Evolutionary conservation across 352 stramenopile genomes (phyloP).

Genomic region (Globisporangium polare): DNA sequence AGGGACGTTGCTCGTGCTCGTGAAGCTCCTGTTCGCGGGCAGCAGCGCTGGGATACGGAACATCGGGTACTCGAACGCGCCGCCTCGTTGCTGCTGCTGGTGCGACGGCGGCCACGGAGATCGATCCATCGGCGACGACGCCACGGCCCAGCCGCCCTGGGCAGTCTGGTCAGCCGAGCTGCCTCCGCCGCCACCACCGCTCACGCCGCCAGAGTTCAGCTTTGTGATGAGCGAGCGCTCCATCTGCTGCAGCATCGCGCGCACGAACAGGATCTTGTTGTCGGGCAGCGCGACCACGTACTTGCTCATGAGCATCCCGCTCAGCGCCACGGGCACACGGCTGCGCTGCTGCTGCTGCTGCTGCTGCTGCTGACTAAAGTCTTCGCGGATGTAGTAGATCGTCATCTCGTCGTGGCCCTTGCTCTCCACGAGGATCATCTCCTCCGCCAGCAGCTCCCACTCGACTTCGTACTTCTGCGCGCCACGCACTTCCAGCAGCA

Average conservation of each 20-base stretch:
- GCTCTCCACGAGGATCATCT: constrained; percentile 79
- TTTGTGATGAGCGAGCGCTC: constrained; percentile 71
- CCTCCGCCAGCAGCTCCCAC: constrained; percentile 77
- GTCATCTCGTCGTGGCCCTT: constrained; percentile 23
- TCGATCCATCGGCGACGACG: constrained; percentile 42
- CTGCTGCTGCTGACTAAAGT: constrained; percentile 31
- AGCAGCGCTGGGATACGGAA: constrained; percentile 49
- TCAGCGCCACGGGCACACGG: constrained; percentile 12
- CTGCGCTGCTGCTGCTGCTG: constrained; percentile 5
- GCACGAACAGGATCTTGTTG: constrained; percentile 75
- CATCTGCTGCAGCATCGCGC: constrained; percentile 84
- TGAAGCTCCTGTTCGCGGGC: constrained; percentile 27
- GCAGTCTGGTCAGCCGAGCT: constrained; percentile 13
- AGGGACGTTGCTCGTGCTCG: background rate
- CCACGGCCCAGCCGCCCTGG: constrained; percentile 18
- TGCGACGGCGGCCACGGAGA: constrained; percentile 32
- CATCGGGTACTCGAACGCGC: constrained; percentile 56
- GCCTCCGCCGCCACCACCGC: constrained; percentile 1
- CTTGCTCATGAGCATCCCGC: constrained; percentile 79
- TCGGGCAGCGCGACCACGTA: constrained; percentile 68
- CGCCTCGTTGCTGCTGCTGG: constrained; percentile 22
- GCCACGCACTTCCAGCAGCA: constrained; percentile 72
- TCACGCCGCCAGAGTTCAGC: constrained; percentile 30
- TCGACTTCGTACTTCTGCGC: constrained; percentile 70
- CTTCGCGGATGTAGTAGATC: constrained; percentile 76